These are phyloP conservation scores for Stephanodiscus triporus DNA, from an alignment of 108 stramenopile species.

Conservation along the genomic window DNA sequence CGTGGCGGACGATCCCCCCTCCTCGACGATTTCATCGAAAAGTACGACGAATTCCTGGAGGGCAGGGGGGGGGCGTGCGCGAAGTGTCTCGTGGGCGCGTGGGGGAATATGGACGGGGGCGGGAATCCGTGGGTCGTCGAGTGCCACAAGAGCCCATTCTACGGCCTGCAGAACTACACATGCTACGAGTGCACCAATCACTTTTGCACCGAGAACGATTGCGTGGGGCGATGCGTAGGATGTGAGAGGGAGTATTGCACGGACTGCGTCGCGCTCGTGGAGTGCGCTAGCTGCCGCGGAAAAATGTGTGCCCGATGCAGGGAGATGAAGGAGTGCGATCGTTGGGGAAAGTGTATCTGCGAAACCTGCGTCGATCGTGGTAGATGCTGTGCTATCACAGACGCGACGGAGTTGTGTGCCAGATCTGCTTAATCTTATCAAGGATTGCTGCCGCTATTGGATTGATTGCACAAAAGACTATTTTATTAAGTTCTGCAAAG, in stretches of 20 bases:
- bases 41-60: slow-evolving; percentile 5
- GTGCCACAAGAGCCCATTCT: background rate
- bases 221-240: background rate
- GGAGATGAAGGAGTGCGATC: background rate
- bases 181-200: background rate
- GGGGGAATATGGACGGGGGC: background rate
- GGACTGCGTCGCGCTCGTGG: background rate
- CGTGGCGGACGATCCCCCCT: background rate
- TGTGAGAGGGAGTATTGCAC: slow-evolving; percentile 6
- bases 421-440: too few species aligned
- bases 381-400: too few species aligned
- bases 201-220: background rate
- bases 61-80: background rate
- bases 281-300: background rate
- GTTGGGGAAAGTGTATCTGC: background rate
- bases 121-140: background rate
- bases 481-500: too few species aligned
- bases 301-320: background rate
- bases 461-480: too few species aligned
- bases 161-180: slow-evolving; percentile 1
- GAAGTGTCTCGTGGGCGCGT: background rate
- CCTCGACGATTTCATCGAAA: background rate
- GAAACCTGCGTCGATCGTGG: background rate
- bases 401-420: too few species aligned
- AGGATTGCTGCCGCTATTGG: too few species aligned